Conservation (phyloP, 2,329 filamentous ascomycete genomes). For the Cladosporium sp. region DNA sequence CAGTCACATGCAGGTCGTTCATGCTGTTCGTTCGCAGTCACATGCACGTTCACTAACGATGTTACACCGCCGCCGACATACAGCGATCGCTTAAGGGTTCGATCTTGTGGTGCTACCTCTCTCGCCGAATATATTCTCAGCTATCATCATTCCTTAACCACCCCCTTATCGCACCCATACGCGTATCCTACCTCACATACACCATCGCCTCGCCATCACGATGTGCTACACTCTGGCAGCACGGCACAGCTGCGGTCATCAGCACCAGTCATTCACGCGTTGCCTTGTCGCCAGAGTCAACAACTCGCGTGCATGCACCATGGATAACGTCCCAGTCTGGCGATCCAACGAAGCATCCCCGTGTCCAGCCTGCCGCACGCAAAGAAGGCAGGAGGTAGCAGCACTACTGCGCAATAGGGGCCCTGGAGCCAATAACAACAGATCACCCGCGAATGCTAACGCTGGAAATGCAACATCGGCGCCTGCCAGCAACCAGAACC, state of each 20-base stretch:
- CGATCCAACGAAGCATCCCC: constrained; percentile 12
- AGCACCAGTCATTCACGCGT: constrained; percentile 13
- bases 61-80: background rate
- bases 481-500: too few species aligned
- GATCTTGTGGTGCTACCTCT: background rate
- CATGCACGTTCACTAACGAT: background rate
- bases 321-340: constrained; percentile 10
- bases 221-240: constrained; percentile 18
- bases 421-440: too few species aligned
- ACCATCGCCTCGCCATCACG: background rate
- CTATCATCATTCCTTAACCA: too few species aligned
- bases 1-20: too few species aligned
- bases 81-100: background rate
- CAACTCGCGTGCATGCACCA: constrained; percentile 3
- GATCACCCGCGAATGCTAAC: too few species aligned
- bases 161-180: too few species aligned
- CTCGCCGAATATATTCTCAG: background rate
- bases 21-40: background rate
- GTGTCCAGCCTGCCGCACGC: constrained; percentile 13
- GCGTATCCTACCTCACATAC: background rate
- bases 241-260: constrained; percentile 16
- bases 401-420: background rate
- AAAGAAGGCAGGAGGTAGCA: background rate
- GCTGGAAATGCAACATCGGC: too few species aligned
- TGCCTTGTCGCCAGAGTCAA: constrained; percentile 15